Evolutionary conservation across 257 asterid species (phyloP), one percentile per base, ranked within the genome.

Genomic region (Dorcoceras hygrometricum): DNA sequence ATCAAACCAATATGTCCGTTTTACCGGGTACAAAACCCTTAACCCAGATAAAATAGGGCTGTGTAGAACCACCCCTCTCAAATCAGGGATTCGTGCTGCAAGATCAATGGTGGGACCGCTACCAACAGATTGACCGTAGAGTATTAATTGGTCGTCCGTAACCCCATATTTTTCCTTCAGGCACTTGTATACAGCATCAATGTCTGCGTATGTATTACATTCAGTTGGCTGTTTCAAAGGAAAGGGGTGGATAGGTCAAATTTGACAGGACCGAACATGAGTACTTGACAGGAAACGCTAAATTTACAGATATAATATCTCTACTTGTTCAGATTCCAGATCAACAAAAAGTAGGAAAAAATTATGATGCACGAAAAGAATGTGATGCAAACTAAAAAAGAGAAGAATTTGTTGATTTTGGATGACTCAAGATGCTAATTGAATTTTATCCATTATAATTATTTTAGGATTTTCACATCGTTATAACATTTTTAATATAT

Each of bases 101-200:
- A 91, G 97, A 84, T 95, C 98, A 53, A 87, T 75, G 54, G 99
- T 91, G 67, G 99, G 99, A 66, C 99, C 99, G 32, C 99, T 95
- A 66, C 99, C 99, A 68, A 95, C 99, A 19, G 99, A 95, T 79
- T 95, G 98, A 43, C 98, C 99, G 68, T 91, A 95, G 27, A 95
- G 74, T 82, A 95, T 91, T 70, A 91, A 69, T 69, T 91, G 90
- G 74, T 95, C 99, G 39, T 95, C 97, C 80, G 86, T 87, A 58
- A 95, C 95, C 71, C 88, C 94, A 71, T 91, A 95, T 76, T 87
- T 80, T 87, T 95, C 97, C 84, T 89, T 91, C 67, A 91, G 91
- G 86, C 99, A 95, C 76, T 87, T 89, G 80, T 95, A 95, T 73
- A 95, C 95, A 68, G 97, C 98, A 76, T 91, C 96, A 76, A 95